Conservation (phyloP, 2,329 filamentous ascomycete genomes). For the Fusarium sarcochroum region DNA sequence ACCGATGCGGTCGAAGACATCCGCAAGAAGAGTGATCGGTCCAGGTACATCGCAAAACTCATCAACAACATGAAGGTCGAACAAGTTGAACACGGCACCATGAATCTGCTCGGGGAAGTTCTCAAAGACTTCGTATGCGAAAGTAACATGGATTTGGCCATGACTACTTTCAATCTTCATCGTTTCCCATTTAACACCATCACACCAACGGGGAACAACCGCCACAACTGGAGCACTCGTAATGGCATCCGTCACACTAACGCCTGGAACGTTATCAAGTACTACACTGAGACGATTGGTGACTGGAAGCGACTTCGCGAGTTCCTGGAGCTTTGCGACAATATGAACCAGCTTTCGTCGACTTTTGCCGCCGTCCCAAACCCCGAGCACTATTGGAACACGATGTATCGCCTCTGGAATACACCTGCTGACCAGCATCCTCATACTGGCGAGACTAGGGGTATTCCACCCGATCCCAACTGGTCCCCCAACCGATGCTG, state of each 20-base stretch:
- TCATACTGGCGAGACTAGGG: too few relatives aligned
- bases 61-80: background rate
- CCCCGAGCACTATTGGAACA: background rate
- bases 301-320: background rate
- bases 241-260: background rate
- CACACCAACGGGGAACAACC: background rate
- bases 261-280: background rate
- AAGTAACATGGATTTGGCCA: slow-evolving; percentile 3
- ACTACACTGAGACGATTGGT: background rate
- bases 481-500: background rate
- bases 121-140: background rate
- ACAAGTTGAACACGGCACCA: background rate
- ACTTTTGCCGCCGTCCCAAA: background rate
- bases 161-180: background rate
- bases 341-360: background rate
- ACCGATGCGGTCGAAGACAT: background rate
- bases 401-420: background rate
- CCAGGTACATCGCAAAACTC: slow-evolving; percentile 1
- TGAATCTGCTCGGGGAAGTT: background rate
- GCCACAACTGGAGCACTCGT: background rate
- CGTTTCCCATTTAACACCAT: background rate
- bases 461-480: too few relatives aligned
- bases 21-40: background rate
- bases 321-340: slow-evolving; percentile 23
- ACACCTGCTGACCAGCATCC: too few relatives aligned